phyloP scores from a whole-genome alignment of 75 land plant species.

The Chamaecyparis obtusa region DNA sequence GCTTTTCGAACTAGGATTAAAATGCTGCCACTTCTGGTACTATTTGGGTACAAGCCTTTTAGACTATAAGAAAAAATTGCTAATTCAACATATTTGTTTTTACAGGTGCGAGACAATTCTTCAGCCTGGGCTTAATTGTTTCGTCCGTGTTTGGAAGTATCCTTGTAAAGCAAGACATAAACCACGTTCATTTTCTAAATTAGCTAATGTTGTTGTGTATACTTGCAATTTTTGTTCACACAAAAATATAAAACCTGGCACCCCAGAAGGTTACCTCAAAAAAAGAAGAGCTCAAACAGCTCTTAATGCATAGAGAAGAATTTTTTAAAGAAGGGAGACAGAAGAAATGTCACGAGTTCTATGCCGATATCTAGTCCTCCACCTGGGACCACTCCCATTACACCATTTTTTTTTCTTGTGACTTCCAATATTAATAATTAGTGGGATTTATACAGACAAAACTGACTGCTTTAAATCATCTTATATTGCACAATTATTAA shows the following conservation, averaged over 20 bases:
- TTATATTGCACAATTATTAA: not conserved
- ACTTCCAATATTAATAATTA: not conserved
- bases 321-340: not conserved
- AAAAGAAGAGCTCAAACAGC: not conserved
- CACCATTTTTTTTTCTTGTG: not conserved
- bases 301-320: not conserved
- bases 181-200: constrained; percentile 7
- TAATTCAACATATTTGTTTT: not conserved
- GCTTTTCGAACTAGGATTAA: not conserved
- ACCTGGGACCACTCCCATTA: not conserved
- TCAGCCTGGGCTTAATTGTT: constrained; percentile 56
- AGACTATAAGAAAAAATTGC: not conserved
- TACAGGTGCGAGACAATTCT: constrained; percentile 61
- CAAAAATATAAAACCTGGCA: constrained; percentile 43
- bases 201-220: constrained; percentile 44
- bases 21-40: not conserved
- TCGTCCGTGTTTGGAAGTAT: constrained; percentile 45
- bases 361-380: not conserved
- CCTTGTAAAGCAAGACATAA: constrained; percentile 15
- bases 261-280: constrained; percentile 10
- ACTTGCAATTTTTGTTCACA: constrained; percentile 57
- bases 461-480: not conserved
- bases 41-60: not conserved
- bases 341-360: not conserved
- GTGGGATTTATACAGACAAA: not conserved